Evolutionary conservation across 2,329 filamentous ascomycete genomes (phyloP).

Genomic region (Pseudogymnoascus sp.): DNA sequence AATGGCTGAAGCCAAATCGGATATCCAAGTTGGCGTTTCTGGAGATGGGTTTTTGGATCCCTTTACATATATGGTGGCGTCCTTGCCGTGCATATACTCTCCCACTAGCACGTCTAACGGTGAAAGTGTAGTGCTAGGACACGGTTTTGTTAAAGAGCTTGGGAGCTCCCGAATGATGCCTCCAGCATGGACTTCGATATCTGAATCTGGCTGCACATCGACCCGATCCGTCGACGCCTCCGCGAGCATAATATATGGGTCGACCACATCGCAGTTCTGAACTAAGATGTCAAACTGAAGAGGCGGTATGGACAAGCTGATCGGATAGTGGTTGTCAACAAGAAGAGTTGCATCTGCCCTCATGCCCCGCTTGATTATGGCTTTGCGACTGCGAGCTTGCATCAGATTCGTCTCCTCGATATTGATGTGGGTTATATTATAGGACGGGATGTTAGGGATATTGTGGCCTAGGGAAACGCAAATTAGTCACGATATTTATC

Average conservation of each 20-base stretch:
- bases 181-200: conserved; percentile 61
- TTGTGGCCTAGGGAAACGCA: conserved; percentile 46
- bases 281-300: conserved; percentile 81
- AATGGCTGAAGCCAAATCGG: conserved; percentile 69
- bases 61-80: conserved; percentile 73
- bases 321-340: conserved; percentile 67
- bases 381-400: conserved; percentile 28
- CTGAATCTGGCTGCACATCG: conserved; percentile 57
- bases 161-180: conserved; percentile 69
- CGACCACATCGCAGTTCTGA: conserved; percentile 64
- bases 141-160: conserved; percentile 60
- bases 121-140: conserved; percentile 69
- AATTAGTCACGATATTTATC: neutral
- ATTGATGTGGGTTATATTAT: conserved; percentile 74
- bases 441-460: conserved; percentile 69
- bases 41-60: conserved; percentile 61
- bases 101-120: conserved; percentile 77
- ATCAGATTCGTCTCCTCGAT: conserved; percentile 61
- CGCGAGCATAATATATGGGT: conserved; percentile 71
- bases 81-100: conserved; percentile 71
- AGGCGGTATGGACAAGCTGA: conserved; percentile 68
- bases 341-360: conserved; percentile 69
- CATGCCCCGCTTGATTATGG: conserved; percentile 45
- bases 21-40: conserved; percentile 73
- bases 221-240: conserved; percentile 63